Conservation (phyloP, 2,329 filamentous ascomycete species). For the Fusarium guadeloupense region DNA sequence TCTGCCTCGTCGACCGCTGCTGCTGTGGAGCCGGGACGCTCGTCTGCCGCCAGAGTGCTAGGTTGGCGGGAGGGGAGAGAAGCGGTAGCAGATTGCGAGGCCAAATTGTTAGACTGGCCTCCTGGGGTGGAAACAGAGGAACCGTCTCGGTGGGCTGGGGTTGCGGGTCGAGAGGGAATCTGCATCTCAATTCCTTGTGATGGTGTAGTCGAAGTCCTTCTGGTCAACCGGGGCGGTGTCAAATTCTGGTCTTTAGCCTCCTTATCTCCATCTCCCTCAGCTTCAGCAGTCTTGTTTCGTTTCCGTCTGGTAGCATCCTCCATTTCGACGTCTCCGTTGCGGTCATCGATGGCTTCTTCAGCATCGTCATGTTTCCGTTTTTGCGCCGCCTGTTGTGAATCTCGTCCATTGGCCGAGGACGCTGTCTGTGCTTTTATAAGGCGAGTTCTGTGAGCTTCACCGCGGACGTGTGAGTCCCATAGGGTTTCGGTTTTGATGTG, state of each 20-base stretch:
- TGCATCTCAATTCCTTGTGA: constrained; percentile 67
- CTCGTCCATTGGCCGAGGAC: constrained; percentile 21
- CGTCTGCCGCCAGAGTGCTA: constrained; percentile 33
- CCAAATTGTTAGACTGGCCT: constrained; percentile 22
- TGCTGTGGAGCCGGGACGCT: constrained; percentile 27
- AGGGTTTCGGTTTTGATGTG: constrained; percentile 71
- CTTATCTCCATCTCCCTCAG: constrained; percentile 32
- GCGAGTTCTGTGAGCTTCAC: constrained; percentile 52
- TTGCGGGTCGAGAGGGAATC: constrained; percentile 71
- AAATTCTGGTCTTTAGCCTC: constrained; percentile 34
- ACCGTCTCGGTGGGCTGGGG: constrained; percentile 58
- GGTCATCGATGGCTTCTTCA: constrained; percentile 40
- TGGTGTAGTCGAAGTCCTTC: constrained; percentile 62
- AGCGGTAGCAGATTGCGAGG: constrained; percentile 25
- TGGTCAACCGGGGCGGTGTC: constrained; percentile 56
- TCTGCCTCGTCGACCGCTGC: constrained; percentile 73
- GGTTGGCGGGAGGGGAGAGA: constrained; percentile 47
- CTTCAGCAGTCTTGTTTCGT: constrained; percentile 54
- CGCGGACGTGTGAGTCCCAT: constrained; percentile 71
- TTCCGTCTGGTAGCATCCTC: constrained; percentile 54
- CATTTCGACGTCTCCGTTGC: constrained; percentile 49
- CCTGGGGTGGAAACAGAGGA: constrained; percentile 55
- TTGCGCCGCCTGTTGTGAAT: constrained; percentile 27
- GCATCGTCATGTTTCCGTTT: constrained; percentile 51
- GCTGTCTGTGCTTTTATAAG: constrained; percentile 38